phyloP scores from a whole-genome alignment of 2,329 filamentous ascomycete genomes.

The Diaporthe ampelina region DNA sequence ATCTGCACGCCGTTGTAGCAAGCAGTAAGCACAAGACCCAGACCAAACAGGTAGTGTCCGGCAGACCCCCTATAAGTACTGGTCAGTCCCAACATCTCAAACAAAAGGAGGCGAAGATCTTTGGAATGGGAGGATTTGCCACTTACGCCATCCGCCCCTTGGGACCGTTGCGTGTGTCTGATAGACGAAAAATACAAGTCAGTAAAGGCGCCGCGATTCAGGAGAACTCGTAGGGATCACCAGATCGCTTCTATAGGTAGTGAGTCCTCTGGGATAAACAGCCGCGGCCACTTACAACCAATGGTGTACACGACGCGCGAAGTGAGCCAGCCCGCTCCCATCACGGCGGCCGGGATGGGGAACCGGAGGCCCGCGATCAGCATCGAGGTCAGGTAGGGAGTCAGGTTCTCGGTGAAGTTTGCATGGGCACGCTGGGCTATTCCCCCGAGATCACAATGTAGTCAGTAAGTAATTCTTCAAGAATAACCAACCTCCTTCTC shows the following conservation, averaged over 20 bases:
- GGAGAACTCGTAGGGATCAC: too few relatives aligned
- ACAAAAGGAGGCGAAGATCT: background rate
- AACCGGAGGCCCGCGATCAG: constrained; percentile 69
- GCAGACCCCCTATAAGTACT: constrained; percentile 52
- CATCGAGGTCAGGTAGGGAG: constrained; percentile 65
- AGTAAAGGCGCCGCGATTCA: background rate
- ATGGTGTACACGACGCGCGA: constrained; percentile 67
- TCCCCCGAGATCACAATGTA: background rate
- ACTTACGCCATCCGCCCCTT: constrained; percentile 38
- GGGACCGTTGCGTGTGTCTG: constrained; percentile 23
- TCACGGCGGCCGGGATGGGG: constrained; percentile 62
- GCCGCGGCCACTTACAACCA: constrained; percentile 61
- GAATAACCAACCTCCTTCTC: background rate
- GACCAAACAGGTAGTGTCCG: constrained; percentile 53
- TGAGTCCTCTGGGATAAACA: constrained; percentile 27
- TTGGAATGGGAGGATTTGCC: background rate
- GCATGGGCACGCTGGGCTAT: constrained; percentile 71
- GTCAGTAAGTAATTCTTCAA: background rate
- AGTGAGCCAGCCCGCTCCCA: constrained; percentile 68
- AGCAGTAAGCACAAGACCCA: constrained; percentile 25
- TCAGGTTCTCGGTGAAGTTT: constrained; percentile 75
- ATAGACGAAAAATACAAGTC: background rate
- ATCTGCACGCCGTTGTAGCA: constrained; percentile 19
- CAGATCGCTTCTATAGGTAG: constrained; percentile 51
- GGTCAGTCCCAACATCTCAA: background rate